A percentile compares a stretch with the other conserved stretches of the same genome.
phyloP scores from a whole-genome alignment of 805 yeast species.

The Pichia scutulata region DNA sequence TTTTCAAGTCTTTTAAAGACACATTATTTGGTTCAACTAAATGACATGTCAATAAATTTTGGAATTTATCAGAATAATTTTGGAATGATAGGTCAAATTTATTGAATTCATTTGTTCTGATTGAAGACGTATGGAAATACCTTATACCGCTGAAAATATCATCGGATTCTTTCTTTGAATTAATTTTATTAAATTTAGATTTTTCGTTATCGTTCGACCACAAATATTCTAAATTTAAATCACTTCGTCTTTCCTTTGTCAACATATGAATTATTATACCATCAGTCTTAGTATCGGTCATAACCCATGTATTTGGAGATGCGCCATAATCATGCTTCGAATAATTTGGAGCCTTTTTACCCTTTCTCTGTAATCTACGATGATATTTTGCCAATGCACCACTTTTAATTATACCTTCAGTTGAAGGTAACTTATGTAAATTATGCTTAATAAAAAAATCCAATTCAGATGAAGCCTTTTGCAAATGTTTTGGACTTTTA shows the following conservation, averaged over 20 bases:
- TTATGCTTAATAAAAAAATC: constrained; percentile 50
- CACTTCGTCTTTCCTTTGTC: constrained; percentile 59
- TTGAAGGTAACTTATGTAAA: constrained; percentile 36
- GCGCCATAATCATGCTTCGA: constrained; percentile 52
- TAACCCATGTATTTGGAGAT: constrained; percentile 70
- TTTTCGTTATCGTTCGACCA: constrained; percentile 33
- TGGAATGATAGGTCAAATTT: constrained; percentile 9
- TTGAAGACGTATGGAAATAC: constrained; percentile 33
- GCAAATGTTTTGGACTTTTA: constrained; percentile 66
- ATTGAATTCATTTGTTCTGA: constrained; percentile 5
- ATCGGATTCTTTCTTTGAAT: constrained; percentile 27
- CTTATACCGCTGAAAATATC: constrained; percentile 40
- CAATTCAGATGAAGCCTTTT: constrained; percentile 58
- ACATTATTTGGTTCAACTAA: constrained; percentile 13
- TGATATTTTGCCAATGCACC: constrained; percentile 44
- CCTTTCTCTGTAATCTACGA: constrained; percentile 45
- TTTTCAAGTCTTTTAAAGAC: constrained; percentile 16
- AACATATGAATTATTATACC: constrained; percentile 65
- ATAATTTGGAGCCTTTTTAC: constrained; percentile 44
- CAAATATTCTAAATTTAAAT: constrained; percentile 62
- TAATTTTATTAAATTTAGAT: constrained; percentile 6
- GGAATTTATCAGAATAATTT: constrained; percentile 16
- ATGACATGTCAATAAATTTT: constrained; percentile 15
- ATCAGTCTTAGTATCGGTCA: constrained; percentile 60
- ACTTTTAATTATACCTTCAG: constrained; percentile 67